These are phyloP conservation scores for Cinnamomum chago DNA, from an alignment of 164 flowering plant species.

Conservation along the genomic window DNA sequence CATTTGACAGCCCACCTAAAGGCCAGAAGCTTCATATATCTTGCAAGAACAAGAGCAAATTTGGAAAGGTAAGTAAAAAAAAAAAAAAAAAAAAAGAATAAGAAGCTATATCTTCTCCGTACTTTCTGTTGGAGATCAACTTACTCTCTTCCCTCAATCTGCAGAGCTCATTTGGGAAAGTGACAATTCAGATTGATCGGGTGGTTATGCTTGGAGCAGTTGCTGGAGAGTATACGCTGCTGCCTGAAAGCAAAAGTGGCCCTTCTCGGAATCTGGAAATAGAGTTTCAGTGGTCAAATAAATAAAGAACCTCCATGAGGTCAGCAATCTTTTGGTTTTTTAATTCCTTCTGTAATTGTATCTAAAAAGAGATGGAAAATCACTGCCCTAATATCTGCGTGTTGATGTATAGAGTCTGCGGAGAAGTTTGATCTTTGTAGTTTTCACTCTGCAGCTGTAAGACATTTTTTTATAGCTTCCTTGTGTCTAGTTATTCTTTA, in stretches of 20 bases:
- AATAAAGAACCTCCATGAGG: slow-evolving; percentile 22
- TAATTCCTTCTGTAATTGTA: slow-evolving; percentile 11
- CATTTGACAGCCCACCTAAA: slow-evolving; percentile 95
- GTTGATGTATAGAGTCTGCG: slow-evolving; percentile 33
- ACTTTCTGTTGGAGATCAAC: background rate
- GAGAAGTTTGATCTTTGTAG: slow-evolving; percentile 19
- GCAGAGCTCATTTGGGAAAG: slow-evolving; percentile 96
- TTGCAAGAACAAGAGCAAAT: slow-evolving; percentile 99
- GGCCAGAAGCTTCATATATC: slow-evolving; percentile 98
- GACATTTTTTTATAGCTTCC: background rate
- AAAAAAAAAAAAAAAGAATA: background rate
- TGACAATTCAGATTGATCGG: slow-evolving; percentile 92
- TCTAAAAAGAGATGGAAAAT: slow-evolving; percentile 6
- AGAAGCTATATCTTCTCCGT: background rate
- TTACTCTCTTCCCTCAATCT: slow-evolving; percentile 9
- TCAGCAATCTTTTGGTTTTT: slow-evolving; percentile 5
- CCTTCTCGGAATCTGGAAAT: slow-evolving; percentile 82
- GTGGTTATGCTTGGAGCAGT: slow-evolving; percentile 95
- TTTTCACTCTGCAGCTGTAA: slow-evolving; percentile 15
- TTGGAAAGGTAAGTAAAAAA: slow-evolving; percentile 77
- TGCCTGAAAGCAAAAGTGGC: slow-evolving; percentile 91
- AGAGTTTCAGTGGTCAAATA: slow-evolving; percentile 96
- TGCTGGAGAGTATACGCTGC: slow-evolving; percentile 83
- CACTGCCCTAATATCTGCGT: slow-evolving; percentile 6
- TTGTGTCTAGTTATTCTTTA: slow-evolving; percentile 29